Conservation (phyloP, 2,329 filamentous ascomycete genomes). For the Aspergillus flavus region DNA sequence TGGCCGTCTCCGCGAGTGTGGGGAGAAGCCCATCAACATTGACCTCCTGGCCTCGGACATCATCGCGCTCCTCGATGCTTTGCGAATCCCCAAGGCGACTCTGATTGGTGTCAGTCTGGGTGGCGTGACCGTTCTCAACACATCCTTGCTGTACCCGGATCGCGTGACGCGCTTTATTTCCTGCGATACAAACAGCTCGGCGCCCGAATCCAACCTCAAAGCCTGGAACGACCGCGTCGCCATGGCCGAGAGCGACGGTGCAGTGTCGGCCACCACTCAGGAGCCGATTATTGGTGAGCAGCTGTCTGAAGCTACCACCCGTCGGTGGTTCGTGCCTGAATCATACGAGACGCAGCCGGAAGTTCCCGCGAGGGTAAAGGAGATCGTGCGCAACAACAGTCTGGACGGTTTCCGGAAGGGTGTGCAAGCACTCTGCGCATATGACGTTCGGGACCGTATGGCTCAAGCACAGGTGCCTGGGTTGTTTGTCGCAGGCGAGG, state of each 20-base stretch:
- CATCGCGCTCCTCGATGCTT: conserved; percentile 64
- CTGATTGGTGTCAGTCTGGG: conserved; percentile 80
- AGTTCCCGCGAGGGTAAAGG: conserved; percentile 60
- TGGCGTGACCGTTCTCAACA: conserved; percentile 74
- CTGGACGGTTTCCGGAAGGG: conserved; percentile 79
- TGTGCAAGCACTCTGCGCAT: conserved; percentile 63
- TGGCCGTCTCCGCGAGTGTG: conserved; percentile 58
- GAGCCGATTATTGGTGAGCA: conserved; percentile 62
- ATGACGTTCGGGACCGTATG: conserved; percentile 53
- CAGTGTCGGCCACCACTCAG: conserved; percentile 36
- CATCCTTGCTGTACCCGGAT: conserved; percentile 66
- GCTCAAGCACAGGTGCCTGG: conserved; percentile 44
- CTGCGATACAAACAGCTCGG: conserved; percentile 77
- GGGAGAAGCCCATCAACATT: conserved; percentile 56
- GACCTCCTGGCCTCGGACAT: conserved; percentile 71
- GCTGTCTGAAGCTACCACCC: conserved; percentile 71
- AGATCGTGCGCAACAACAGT: conserved; percentile 70
- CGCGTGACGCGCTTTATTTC: conserved; percentile 66
- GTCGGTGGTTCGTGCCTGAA: conserved; percentile 70
- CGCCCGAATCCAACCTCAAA: conserved; percentile 72
- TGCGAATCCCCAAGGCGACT: conserved; percentile 69
- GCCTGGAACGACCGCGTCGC: conserved; percentile 78
- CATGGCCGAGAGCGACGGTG: conserved; percentile 62
- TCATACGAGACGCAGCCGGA: conserved; percentile 60
- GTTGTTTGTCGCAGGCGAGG: conserved; percentile 71